Base-by-base conservation (phyloP, 2,329 filamentous ascomycete species). In the Calonectria fujianensis region DNA sequence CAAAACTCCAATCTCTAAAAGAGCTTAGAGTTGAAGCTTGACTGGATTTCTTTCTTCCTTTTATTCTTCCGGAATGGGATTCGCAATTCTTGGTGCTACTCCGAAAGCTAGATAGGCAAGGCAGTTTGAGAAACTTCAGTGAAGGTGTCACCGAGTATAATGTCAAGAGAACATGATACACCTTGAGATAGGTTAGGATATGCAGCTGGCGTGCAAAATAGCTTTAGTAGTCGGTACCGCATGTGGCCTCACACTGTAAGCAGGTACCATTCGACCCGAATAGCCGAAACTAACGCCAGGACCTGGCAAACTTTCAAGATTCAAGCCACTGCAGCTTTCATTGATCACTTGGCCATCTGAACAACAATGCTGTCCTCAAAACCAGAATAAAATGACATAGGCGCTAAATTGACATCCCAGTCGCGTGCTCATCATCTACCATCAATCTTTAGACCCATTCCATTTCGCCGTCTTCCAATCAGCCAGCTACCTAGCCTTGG, bases 211-310 rank as follows among this genome's bases (percentile, higher is more conserved):
- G 45, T 8, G n/a, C 20, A 24, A 11, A 52, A 52, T 18, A 24
- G 57, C 10, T 18, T 32, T n/a, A 27, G 24, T 41, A 18, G n/a
- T 18, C 24, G 14, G 32, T 24, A 29, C 57, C 27, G 35, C 32
- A 48, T 10, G 7, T 41, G 41, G 35, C 57, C 27, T 63, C 35
- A 27, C 24, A 18, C 37, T 27, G 35, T 16, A 27, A 27, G 57
- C 52, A 39, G 32, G 32, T 24, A 24, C 32, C 35, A 35, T 39
- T 29, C 41, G 9, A 24, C n/a, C 31, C 27, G 24, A 24, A 37
- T 51, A 63, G 64, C 54, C 64, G 64, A 64, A 72, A 69, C 65
- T 65, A 57, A 57, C 48, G 39, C 50, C 16, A n/a, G 16, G 29
- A 39, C 51, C 61, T 48, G 37, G 45, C 41, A 64, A 57, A 45